phyloP scores from a whole-genome alignment of 441 rosid species.

The Pelargonium fulgidum region DNA sequence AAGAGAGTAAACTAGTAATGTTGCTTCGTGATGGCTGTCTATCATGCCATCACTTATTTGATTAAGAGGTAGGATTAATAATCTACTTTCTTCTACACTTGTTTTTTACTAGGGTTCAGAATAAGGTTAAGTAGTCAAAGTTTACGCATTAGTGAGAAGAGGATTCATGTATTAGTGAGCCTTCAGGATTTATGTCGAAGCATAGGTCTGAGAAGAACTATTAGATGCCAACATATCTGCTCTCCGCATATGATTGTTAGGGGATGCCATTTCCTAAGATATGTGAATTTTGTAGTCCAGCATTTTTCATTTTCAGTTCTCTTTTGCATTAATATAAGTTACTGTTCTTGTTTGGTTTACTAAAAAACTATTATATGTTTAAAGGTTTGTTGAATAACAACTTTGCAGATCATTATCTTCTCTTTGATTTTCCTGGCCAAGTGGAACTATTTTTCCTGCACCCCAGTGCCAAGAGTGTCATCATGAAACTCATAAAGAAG shows the following conservation, averaged over 20 bases:
- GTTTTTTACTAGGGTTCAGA: too few species aligned
- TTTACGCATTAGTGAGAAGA: too few species aligned
- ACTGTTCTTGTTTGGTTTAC: neutral
- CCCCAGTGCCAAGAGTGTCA: constrained; percentile 62
- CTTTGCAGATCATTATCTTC: constrained; percentile 82
- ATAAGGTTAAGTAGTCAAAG: too few species aligned
- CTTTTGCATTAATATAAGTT: neutral
- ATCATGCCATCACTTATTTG: too few species aligned
- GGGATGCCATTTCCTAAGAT: neutral
- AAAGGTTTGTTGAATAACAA: constrained; percentile 8
- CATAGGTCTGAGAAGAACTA: neutral
- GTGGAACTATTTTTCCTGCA: constrained; percentile 86
- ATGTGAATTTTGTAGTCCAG: neutral
- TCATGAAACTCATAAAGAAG: constrained; percentile 65
- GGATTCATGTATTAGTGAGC: too few species aligned
- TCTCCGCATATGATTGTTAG: neutral
- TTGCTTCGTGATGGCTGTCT: too few species aligned
- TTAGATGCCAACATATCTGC: neutral
- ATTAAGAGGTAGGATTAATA: too few species aligned
- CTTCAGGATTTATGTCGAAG: too few species aligned
- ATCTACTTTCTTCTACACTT: too few species aligned
- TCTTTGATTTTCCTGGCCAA: constrained; percentile 95
- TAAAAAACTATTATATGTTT: neutral
- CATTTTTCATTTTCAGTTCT: neutral
- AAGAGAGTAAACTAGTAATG: too few species aligned